Base-by-base conservation (phyloP, 768 basidiomycete species). In the Rhodotorula toruloides region DNA sequence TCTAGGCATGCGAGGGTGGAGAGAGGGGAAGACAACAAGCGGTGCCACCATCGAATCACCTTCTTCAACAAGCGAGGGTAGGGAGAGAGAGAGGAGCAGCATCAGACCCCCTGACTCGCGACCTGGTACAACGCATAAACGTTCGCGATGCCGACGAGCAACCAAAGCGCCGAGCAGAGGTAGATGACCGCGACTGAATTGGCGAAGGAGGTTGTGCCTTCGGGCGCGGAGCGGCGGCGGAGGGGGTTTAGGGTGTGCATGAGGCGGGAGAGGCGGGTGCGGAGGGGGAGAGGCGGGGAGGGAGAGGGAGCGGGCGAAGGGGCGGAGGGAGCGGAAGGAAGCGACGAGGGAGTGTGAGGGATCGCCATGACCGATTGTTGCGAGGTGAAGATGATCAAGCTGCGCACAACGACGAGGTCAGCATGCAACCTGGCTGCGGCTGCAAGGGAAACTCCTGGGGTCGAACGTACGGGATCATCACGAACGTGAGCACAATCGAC, bases 401-500 rank as follows among this genome's bases (percentile, higher is more conserved):
- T 64, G 49, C 27, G 37, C 32, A 3, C 16, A 34, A 25, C 14
- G 39, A 19, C 29, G 9, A 43, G 29, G 42, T 31, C n/a, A 42
- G 58, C 13, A n/a, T n/a, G n/a, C n/a, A n/a, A n/a, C n/a, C n/a
- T n/a, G n/a, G n/a, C n/a, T n/a, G n/a, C n/a, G n/a, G n/a, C n/a
- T n/a, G 42, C 6, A 49, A 11, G 17, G 19, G 29, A 40, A 21
- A 13, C 3, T 6, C 7, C 27, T 22, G n/a, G 25, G 21, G 52
- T 34, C 3, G 3, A 7, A 55, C 62, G 46, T 25, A 64, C 60
- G 70, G 62, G 4, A 58, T 25, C 4, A 71, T 29, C 11, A 71
- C 65, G 36, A 71, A 71, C 0, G 70, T 66, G 22, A 90, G 56
- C 14, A 89, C 84, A 75, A 94, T 82, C 34, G 87, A 86, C 36